Conservation (phyloP, 2,329 filamentous ascomycete species). For the Periglandula ipomoeae region DNA sequence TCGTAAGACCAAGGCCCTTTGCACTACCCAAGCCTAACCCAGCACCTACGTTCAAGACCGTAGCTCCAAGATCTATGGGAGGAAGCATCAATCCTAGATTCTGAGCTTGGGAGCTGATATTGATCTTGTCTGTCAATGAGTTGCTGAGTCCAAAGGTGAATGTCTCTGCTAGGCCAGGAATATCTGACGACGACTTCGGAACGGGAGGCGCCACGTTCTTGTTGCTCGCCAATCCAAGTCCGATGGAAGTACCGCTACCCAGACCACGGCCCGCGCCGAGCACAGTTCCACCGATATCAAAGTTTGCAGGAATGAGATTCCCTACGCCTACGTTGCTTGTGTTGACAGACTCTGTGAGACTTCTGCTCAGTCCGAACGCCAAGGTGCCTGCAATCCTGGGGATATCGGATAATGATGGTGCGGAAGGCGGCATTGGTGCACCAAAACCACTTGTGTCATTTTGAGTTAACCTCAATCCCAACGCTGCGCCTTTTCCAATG, state of each 20-base stretch:
- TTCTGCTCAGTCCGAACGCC: conserved; percentile 6
- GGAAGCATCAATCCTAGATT: conserved; percentile 6
- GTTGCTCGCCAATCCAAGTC: conserved; percentile 9
- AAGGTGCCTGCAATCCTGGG: conserved; percentile 5
- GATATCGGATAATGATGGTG: conserved; percentile 1
- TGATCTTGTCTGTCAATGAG: conserved; percentile 10
- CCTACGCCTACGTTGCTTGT: conserved; percentile 1
- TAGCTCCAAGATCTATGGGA: conserved; percentile 8
- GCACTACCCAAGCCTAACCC: conserved; percentile 13
- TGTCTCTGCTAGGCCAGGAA: conserved; percentile 7
- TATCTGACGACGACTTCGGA: background rate
- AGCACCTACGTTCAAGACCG: conserved; percentile 10
- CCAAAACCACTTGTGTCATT: background rate
- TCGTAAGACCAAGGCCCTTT: conserved; percentile 11
- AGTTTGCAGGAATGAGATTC: background rate
- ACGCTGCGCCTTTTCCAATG: conserved; percentile 8
- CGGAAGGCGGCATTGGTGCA: background rate
- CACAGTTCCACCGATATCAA: conserved; percentile 8
- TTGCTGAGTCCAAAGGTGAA: conserved; percentile 12
- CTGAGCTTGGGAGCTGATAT: conserved; percentile 6
- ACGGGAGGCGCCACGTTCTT: conserved; percentile 2
- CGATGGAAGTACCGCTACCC: conserved; percentile 10
- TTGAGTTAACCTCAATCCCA: conserved; percentile 7
- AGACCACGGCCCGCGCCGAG: conserved; percentile 10
- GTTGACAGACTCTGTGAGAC: conserved; percentile 4